Base-by-base conservation (phyloP, 495 filamentous ascomycete species). In the Penicillium coffeae region DNA sequence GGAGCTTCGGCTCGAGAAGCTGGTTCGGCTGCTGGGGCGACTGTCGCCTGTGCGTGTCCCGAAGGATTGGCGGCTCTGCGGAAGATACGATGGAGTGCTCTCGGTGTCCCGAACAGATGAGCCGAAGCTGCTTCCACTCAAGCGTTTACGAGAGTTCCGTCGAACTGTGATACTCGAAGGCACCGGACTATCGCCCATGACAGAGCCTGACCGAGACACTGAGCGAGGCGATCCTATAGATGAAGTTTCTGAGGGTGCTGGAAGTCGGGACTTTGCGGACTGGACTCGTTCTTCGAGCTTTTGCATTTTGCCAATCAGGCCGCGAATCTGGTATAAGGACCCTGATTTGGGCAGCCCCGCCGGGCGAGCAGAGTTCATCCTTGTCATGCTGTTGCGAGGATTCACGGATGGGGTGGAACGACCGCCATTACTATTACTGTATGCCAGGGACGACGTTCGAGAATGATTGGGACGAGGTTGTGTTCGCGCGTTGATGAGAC, bases 241-340 rank as follows among this genome's bases (percentile, higher is more conserved):
- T 4, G 93, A 90, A 2, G 88, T 91, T 41, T 72, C 79, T 12
- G 80, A 80, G 8, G 88, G 88, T 3, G 81, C 87, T 1, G 93
- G 93, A 2, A 98, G 79, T 64, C 95, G 95, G 25, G 90, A 95
- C 51, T 89, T 83, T 19, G 88, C 93, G n/a, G 86, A 89, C 40
- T 97, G 90, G 6, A 98, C 90, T 22, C 92, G 78, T 48, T 91
- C 86, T 65, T 97, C 94, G 34, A 98, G 81, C 52, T 86, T 83
- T 65, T 95, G 89, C 94, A 98, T 96, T 68, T 96, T 93, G 18
- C 88, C 90, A 47, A 92, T 93, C 45, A 98, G 80, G 2, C 84
- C 85, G 20, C 93, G 89, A 59, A 97, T 92, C 59, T 98, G 93
- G 47, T 86, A 87, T 22, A 98, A 78, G 3, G 94, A 96, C 30